Conservation (phyloP, 2,329 filamentous ascomycete species). For the Blastomyces percursus region DNA sequence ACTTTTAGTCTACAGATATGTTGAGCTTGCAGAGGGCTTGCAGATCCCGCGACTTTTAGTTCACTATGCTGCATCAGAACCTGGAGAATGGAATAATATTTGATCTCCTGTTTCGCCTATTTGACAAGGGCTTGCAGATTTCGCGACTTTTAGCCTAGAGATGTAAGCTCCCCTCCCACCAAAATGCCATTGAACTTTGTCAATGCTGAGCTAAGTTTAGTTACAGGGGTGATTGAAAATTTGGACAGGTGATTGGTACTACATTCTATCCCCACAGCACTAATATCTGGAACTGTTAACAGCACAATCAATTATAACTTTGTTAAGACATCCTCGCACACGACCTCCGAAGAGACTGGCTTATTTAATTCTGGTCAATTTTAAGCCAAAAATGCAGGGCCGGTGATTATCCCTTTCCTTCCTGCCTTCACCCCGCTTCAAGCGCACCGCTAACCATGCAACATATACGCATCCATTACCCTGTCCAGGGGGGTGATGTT, state of each 20-base stretch:
- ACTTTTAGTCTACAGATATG: slow-evolving; percentile 1
- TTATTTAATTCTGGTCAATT: no score
- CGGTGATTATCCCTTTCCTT: no score
- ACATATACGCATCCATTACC: no score
- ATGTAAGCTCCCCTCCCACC: not conserved
- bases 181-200: not conserved
- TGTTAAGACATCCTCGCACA: no score
- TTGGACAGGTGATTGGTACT: not conserved
- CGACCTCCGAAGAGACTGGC: no score
- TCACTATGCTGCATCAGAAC: not conserved
- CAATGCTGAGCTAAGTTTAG: not conserved
- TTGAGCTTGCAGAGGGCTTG: not conserved
- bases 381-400: no score
- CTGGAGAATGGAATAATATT: not conserved
- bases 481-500: no score
- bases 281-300: no score
- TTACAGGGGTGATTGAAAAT: not conserved
- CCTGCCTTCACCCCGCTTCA: no score
- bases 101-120: not conserved
- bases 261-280: no score
- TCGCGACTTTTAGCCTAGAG: not conserved
- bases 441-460: no score
- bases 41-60: not conserved
- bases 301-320: no score
- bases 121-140: not conserved